A percentile compares a stretch with the other conserved stretches of the same genome.
These are phyloP conservation scores for Hyaloscypha finlandica DNA, from an alignment of 495 filamentous ascomycete genomes.

Conservation along the genomic window DNA sequence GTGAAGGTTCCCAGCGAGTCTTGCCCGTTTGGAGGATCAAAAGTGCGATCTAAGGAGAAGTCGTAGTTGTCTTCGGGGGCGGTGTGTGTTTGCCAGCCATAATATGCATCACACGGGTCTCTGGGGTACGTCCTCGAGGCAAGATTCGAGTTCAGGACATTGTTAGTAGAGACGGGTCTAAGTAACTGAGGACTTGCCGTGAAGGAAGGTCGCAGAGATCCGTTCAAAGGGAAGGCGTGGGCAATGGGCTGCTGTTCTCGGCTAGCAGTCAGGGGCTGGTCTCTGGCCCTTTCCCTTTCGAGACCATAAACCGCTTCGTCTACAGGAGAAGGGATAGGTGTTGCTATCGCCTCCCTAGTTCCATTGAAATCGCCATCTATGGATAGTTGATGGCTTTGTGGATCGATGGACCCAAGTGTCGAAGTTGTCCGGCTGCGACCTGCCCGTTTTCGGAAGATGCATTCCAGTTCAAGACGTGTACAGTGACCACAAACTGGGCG, in stretches of 20 bases:
- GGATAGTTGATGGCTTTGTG: neutral
- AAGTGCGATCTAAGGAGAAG: constrained; percentile 1
- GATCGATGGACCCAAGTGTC: neutral
- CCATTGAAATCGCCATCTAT: neutral
- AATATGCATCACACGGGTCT: neutral
- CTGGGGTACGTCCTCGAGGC: neutral
- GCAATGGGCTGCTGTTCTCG: neutral
- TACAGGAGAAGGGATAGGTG: neutral
- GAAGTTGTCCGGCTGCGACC: neutral
- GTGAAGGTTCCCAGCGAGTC: constrained; percentile 13
- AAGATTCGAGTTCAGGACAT: neutral
- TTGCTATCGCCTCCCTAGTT: neutral
- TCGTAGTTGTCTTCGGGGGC: neutral
- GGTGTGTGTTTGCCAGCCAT: constrained; percentile 3
- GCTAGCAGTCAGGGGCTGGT: neutral
- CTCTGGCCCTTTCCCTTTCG: neutral
- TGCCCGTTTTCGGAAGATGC: constrained; percentile 3
- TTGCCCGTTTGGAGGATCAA: constrained; percentile 12
- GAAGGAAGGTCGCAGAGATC: neutral
- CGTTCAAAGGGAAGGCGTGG: neutral
- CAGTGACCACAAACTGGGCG: constrained; percentile 12
- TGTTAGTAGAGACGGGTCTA: neutral
- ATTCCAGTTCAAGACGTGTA: constrained; percentile 14
- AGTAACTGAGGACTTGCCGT: neutral
- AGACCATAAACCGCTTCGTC: neutral